Evolutionary conservation across 1,284 basidiomycete species (phyloP).

Genomic region (Quambalaria eucalypti): DNA sequence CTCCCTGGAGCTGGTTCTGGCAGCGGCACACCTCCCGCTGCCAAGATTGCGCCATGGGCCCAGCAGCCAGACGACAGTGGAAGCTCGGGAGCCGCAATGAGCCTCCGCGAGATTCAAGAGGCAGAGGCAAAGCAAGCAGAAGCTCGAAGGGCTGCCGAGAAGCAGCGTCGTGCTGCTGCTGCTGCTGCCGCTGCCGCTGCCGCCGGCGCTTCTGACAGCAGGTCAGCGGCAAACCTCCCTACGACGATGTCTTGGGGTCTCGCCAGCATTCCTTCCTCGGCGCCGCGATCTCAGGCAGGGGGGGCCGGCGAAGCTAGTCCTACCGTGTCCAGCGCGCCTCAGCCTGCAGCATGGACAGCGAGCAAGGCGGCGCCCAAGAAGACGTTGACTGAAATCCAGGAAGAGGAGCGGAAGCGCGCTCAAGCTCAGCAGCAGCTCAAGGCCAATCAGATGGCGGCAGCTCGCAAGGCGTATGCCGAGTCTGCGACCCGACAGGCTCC

Average conservation of each 20-base stretch:
- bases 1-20: slow-evolving; percentile 5
- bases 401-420: slow-evolving; percentile 67
- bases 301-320: slow-evolving; percentile 61
- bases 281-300: slow-evolving; percentile 38
- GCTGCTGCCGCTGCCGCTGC: slow-evolving; percentile 30
- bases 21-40: slow-evolving; percentile 12
- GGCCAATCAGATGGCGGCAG: slow-evolving; percentile 52
- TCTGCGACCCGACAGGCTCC: slow-evolving; percentile 54
- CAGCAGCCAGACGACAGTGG: slow-evolving; percentile 18
- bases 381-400: slow-evolving; percentile 96
- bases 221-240: slow-evolving; percentile 9
- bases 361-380: slow-evolving; percentile 58
- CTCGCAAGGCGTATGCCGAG: slow-evolving; percentile 63
- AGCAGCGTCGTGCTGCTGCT: slow-evolving; percentile 49
- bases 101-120: slow-evolving; percentile 89
- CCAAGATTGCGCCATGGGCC: slow-evolving; percentile 40
- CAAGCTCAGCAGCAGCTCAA: slow-evolving; percentile 54
- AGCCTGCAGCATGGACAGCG: slow-evolving; percentile 38
- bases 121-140: slow-evolving; percentile 75
- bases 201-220: slow-evolving; percentile 10
- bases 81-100: slow-evolving; percentile 41
- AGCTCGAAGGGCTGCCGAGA: slow-evolving; percentile 52
- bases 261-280: slow-evolving; percentile 49
- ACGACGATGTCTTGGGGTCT: slow-evolving; percentile 50
- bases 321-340: slow-evolving; percentile 46